phyloP scores from a whole-genome alignment of 108 stramenopile genomes.

The Nitzschia sp. region DNA sequence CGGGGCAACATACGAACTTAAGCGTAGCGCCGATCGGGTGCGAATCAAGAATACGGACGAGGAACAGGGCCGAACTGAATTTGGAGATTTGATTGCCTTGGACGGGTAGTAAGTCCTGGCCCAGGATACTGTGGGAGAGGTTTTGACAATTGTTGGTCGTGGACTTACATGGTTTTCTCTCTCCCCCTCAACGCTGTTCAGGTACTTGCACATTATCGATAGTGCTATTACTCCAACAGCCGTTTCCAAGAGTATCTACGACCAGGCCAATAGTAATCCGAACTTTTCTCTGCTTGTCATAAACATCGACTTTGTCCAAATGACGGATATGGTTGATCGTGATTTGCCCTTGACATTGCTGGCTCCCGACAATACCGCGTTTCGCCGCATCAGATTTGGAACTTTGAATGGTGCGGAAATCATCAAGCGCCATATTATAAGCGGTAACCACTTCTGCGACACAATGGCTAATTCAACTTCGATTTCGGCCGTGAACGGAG shows the following conservation, averaged over 20 bases:
- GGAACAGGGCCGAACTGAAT: conserved; percentile 30
- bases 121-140: too few species aligned
- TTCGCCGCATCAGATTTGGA: conserved; percentile 22
- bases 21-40: conserved; percentile 19
- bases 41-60: conserved; percentile 28
- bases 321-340: conserved; percentile 28
- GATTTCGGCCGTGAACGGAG: conserved; percentile 22
- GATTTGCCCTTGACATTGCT: conserved; percentile 34
- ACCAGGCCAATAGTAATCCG: conserved; percentile 6
- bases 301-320: conserved; percentile 35
- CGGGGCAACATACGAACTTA: conserved; percentile 28
- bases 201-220: conserved; percentile 37
- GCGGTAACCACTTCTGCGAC: conserved; percentile 28
- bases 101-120: conserved; percentile 28
- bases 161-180: too few species aligned
- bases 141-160: too few species aligned
- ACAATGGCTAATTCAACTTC: conserved; percentile 27
- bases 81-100: conserved; percentile 36
- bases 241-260: conserved; percentile 32
- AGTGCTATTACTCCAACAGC: conserved; percentile 25
- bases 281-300: conserved; percentile 14
- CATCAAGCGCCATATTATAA: conserved; percentile 29
- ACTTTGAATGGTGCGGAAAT: conserved; percentile 26
- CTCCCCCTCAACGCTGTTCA: too few species aligned
- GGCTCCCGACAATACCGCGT: conserved; percentile 34